phyloP scores from a whole-genome alignment of 306 rosid genomes.

The Dryas octopetala region DNA sequence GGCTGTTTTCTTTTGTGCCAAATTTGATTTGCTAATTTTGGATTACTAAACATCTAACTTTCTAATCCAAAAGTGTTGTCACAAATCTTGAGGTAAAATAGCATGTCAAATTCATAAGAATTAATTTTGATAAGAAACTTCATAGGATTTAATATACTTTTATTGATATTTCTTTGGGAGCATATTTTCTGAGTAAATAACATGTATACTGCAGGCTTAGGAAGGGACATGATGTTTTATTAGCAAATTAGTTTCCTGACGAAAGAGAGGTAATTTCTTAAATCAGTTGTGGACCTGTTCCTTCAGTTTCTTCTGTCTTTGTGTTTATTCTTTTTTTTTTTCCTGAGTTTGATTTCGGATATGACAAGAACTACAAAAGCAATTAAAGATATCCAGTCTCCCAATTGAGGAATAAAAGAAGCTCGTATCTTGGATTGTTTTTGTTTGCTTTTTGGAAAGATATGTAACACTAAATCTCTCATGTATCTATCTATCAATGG shows the following conservation, averaged over 20 bases:
- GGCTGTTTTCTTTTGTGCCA: neutral
- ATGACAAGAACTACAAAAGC: slow-evolving; percentile 52
- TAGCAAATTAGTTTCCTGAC: slow-evolving; percentile 32
- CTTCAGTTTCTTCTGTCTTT: slow-evolving; percentile 6
- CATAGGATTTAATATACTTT: neutral
- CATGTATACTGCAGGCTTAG: slow-evolving; percentile 50
- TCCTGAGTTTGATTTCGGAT: slow-evolving; percentile 11
- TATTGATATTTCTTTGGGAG: slow-evolving; percentile 2
- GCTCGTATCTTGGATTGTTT: slow-evolving; percentile 60
- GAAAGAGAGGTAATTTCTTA: slow-evolving; percentile 46
- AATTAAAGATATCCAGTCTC: slow-evolving; percentile 39
- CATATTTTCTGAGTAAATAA: slow-evolving; percentile 1
- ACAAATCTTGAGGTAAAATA: neutral
- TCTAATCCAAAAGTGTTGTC: neutral
- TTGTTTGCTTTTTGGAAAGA: slow-evolving; percentile 23
- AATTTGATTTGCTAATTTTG: neutral
- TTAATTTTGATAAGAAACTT: neutral
- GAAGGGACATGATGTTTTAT: slow-evolving; percentile 58
- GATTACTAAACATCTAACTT: neutral
- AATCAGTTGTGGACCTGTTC: slow-evolving; percentile 11
- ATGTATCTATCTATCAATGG: neutral
- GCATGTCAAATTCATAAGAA: neutral
- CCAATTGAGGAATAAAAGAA: slow-evolving; percentile 48
- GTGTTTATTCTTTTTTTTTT: slow-evolving; percentile 5
- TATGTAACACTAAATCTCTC: neutral